Conservation (phyloP, 768 basidiomycete species). For the Russula compacta region DNA sequence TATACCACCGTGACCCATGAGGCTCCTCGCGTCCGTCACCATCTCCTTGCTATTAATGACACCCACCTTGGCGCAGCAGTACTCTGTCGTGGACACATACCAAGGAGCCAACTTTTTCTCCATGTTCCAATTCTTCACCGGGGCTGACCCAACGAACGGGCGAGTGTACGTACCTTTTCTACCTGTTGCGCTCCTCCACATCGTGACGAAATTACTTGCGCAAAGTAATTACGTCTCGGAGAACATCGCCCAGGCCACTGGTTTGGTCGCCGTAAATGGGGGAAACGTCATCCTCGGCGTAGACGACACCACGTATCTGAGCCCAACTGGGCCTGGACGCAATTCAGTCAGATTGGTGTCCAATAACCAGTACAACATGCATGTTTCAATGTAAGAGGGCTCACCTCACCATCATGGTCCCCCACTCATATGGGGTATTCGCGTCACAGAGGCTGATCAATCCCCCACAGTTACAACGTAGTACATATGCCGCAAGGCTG, state of each 20-base stretch:
- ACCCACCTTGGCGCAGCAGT: background rate
- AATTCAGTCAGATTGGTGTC: slow-evolving; percentile 16
- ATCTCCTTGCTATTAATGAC: background rate
- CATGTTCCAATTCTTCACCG: slow-evolving; percentile 12
- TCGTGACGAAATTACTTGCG: background rate
- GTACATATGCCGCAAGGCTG: slow-evolving; percentile 57
- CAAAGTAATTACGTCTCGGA: slow-evolving; percentile 10
- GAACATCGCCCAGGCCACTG: background rate
- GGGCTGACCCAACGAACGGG: slow-evolving; percentile 14
- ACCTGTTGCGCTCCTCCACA: background rate
- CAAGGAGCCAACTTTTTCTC: slow-evolving; percentile 9
- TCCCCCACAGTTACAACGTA: slow-evolving; percentile 35
- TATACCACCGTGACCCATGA: background rate
- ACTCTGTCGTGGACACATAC: slow-evolving; percentile 6
- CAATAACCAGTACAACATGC: slow-evolving; percentile 10
- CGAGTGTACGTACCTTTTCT: slow-evolving; percentile 7
- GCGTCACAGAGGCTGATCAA: slow-evolving; percentile 10
- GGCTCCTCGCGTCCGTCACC: background rate
- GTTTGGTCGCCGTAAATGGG: slow-evolving; percentile 7
- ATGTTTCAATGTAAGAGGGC: slow-evolving; percentile 36
- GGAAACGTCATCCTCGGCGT: slow-evolving; percentile 6
- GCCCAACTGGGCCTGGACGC: slow-evolving; percentile 9
- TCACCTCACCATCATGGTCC: background rate
- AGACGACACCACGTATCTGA: slow-evolving; percentile 6
- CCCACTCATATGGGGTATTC: background rate